Percentiles rank a stretch among this genome's conserved stretches.
These are phyloP conservation scores for Talaromyces atroroseus DNA, from an alignment of 2,329 filamentous ascomycete species.

Conservation along the genomic window DNA sequence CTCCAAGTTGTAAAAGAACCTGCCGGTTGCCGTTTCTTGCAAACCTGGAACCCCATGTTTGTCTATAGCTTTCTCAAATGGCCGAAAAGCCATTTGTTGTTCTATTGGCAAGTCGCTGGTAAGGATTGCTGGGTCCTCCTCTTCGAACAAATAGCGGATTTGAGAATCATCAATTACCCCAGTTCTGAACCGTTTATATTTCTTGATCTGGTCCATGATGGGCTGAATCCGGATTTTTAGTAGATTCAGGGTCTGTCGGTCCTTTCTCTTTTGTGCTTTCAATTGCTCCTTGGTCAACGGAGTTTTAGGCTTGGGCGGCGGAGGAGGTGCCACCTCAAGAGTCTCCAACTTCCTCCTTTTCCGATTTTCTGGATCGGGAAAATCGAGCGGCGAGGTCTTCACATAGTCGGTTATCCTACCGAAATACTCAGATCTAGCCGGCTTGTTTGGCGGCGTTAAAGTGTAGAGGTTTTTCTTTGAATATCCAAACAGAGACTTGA, in stretches of 20 bases:
- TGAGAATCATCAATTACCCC: slow-evolving; percentile 68
- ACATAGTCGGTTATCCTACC: slow-evolving; percentile 67
- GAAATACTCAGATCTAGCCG: slow-evolving; percentile 73
- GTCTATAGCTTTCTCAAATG: slow-evolving; percentile 75
- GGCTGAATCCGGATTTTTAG: slow-evolving; percentile 86
- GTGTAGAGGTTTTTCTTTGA: slow-evolving; percentile 71
- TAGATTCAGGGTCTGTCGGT: slow-evolving; percentile 76
- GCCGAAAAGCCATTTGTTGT: slow-evolving; percentile 57
- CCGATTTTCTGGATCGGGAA: slow-evolving; percentile 78
- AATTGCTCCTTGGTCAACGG: slow-evolving; percentile 71
- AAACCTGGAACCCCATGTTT: slow-evolving; percentile 72
- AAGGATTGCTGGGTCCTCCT: slow-evolving; percentile 65
- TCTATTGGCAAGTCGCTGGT: slow-evolving; percentile 56
- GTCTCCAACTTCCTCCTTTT: slow-evolving; percentile 79
- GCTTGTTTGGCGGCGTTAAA: slow-evolving; percentile 60
- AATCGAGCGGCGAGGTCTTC: slow-evolving; percentile 72
- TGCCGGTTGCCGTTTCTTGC: slow-evolving; percentile 66
- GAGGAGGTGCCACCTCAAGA: slow-evolving; percentile 68
- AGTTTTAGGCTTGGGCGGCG: slow-evolving; percentile 57
- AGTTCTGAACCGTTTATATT: slow-evolving; percentile 81
- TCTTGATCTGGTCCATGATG: slow-evolving; percentile 96
- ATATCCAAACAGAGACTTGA: slow-evolving; percentile 78
- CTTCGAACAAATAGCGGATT: slow-evolving; percentile 78
- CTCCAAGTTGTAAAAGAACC: slow-evolving; percentile 93
- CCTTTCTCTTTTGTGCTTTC: slow-evolving; percentile 72